Percentiles rank a stretch among this genome's conserved stretches.
These are phyloP conservation scores for Pilatotrama ljubarskyi DNA, from an alignment of 768 basidiomycete species.

Conservation along the genomic window DNA sequence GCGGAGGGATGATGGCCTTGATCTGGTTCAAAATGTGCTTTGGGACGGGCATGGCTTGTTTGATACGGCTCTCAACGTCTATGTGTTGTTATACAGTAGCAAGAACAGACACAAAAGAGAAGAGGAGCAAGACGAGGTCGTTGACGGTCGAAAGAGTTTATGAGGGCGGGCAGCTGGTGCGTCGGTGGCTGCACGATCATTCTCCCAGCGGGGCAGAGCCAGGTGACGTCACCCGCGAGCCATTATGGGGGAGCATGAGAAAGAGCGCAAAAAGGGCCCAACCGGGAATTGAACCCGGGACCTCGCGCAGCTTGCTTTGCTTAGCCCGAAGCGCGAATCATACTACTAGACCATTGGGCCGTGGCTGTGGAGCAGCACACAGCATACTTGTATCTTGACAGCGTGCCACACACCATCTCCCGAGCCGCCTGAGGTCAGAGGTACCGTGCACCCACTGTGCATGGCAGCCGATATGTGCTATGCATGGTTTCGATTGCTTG, in stretches of 20 bases:
- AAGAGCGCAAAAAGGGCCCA: conserved; percentile 4
- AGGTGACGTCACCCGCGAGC: not conserved
- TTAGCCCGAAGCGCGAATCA: conserved; percentile 12
- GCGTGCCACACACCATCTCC: no score
- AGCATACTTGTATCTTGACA: no score
- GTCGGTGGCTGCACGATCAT: not conserved
- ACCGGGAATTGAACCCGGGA: conserved; percentile 17
- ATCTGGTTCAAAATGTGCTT: conserved; percentile 67
- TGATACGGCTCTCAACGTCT: not conserved
- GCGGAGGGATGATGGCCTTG: conserved; percentile 84
- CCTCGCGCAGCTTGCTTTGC: conserved; percentile 1
- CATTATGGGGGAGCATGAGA: no score
- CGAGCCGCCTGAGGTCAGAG: no score
- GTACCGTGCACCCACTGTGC: no score
- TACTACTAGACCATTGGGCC: conserved; percentile 17
- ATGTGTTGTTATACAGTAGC: not conserved
- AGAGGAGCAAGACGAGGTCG: not conserved
- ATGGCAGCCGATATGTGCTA: no score
- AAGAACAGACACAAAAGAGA: no score
- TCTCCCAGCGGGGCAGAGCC: not conserved
- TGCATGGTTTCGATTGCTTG: no score
- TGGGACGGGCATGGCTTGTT: conserved; percentile 55
- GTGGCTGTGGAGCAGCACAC: not conserved
- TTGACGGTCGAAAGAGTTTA: not conserved
- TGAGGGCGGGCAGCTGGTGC: not conserved